Conservation (phyloP, 768 basidiomycete genomes). For the Xerocomellus dryophilus region DNA sequence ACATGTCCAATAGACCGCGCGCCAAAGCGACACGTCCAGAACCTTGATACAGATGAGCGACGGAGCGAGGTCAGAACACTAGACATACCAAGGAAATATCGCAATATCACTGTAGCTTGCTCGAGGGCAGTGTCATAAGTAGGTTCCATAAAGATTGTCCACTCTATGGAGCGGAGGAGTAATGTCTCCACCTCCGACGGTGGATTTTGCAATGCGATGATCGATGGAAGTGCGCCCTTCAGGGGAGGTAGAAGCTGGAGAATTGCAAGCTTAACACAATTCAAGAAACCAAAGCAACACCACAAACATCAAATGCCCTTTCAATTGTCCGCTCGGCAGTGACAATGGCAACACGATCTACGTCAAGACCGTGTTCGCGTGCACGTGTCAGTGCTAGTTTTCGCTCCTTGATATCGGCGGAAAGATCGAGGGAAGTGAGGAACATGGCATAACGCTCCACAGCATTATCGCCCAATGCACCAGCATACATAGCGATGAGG, state of each 20-base stretch:
- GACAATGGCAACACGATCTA: constrained; percentile 72
- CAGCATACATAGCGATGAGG: constrained; percentile 91
- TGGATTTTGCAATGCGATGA: constrained; percentile 54
- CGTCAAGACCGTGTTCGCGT: constrained; percentile 80
- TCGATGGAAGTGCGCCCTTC: constrained; percentile 57
- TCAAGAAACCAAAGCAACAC: constrained; percentile 4
- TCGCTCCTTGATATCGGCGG: constrained; percentile 62
- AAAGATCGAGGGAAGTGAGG: constrained; percentile 72
- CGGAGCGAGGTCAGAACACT: not conserved
- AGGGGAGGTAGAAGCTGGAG: constrained; percentile 49
- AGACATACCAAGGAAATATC: constrained; percentile 82
- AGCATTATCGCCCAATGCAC: constrained; percentile 85
- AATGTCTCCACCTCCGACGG: constrained; percentile 58
- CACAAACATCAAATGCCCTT: constrained; percentile 58
- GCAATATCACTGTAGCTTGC: constrained; percentile 83
- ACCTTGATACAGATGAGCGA: constrained; percentile 39
- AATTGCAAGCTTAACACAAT: constrained; percentile 8
- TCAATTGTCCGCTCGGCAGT: constrained; percentile 79
- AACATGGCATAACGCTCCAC: constrained; percentile 90
- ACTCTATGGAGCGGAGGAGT: constrained; percentile 86
- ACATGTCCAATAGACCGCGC: constrained; percentile 50
- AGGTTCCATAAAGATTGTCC: constrained; percentile 75
- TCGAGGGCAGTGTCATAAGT: constrained; percentile 79
- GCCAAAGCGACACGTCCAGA: constrained; percentile 74
- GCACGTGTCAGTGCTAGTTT: constrained; percentile 69